Base-by-base conservation (phyloP, 805 yeast species). In the Saturnispora ahearnii region DNA sequence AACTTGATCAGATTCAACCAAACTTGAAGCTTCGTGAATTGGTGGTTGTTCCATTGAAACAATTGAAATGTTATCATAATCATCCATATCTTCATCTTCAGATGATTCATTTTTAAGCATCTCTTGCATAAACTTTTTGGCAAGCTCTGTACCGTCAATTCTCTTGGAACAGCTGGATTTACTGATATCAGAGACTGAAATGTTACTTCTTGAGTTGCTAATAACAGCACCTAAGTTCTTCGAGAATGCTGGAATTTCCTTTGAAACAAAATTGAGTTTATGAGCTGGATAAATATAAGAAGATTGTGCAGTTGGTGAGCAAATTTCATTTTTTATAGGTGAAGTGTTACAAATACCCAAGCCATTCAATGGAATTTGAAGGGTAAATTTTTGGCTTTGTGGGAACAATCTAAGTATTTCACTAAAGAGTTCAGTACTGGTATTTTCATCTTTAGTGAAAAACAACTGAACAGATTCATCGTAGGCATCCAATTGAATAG, bases 361-460 rank as follows among this genome's bases (percentile, higher is more conserved):
- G 4, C 58, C 56, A 29, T 29, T 26, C 9, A 32, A 31, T 15
- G 28, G 22, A 4, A 29, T 18, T 4, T 48, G 32, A 15, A 6
- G 26, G 5, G 22, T 10, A 26, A 38, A 31, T n/a, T 36, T 34
- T 22, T 26, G 43, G 10, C 13, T 30, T 37, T 44, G 18, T 9
- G 57, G 60, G 41, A 54, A 57, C 29, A 45, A 41, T 9, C 48
- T 38, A 6, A 29, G 31, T 24, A 56, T 34, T 13, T 46, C 41
- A 2, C 29, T 30, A 10, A 28, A 33, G 5, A 51, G 22, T 12
- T 41, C 46, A 5, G 15, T 5, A 3, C n/a, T 21, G 5, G 48
- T 34, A 18, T 37, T 26, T 22, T 36, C 41, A 21, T 46, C 48
- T 12, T 51, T 18, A 3, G 51, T 46, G 24, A 57, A 45, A 30